These are phyloP conservation scores for Solanum pimpinellifolium DNA, from an alignment of 257 asterid species.

Conservation along the genomic window DNA sequence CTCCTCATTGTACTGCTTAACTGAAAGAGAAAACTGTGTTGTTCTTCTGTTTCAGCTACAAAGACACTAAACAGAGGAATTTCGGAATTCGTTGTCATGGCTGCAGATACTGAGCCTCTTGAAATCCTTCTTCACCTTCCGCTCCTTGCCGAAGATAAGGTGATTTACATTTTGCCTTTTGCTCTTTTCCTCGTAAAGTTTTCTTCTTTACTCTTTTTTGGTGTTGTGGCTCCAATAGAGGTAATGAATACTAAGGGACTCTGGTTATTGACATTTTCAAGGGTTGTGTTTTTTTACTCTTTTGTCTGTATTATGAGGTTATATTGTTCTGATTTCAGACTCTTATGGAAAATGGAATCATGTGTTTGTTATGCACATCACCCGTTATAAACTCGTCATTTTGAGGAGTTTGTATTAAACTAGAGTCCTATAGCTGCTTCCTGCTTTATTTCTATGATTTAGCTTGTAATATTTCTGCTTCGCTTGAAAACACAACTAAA, in stretches of 20 bases:
- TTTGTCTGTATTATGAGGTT: neutral
- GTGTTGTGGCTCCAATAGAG: neutral
- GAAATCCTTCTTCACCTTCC: conserved; percentile 95
- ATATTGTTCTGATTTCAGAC: neutral
- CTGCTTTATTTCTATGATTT: neutral
- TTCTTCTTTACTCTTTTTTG: neutral
- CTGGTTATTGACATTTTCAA: neutral
- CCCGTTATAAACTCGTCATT: neutral
- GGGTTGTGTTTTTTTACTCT: neutral
- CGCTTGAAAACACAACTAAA: neutral
- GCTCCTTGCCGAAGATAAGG: conserved; percentile 95
- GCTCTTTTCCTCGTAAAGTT: neutral
- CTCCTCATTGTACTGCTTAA: neutral
- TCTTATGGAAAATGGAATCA: neutral
- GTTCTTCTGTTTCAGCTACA: conserved; percentile 46
- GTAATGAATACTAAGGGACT: neutral
- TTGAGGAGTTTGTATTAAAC: neutral
- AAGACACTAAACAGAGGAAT: conserved; percentile 93
- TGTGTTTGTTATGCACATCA: too few species aligned
- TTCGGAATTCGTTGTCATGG: conserved; percentile 87
- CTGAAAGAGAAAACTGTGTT: neutral
- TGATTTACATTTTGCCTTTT: neutral
- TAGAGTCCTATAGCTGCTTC: neutral
- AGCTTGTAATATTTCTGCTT: neutral
- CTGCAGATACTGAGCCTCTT: conserved; percentile 91